Base-by-base conservation (phyloP, 2,329 filamentous ascomycete genomes). In the Phialophora macrospora region DNA sequence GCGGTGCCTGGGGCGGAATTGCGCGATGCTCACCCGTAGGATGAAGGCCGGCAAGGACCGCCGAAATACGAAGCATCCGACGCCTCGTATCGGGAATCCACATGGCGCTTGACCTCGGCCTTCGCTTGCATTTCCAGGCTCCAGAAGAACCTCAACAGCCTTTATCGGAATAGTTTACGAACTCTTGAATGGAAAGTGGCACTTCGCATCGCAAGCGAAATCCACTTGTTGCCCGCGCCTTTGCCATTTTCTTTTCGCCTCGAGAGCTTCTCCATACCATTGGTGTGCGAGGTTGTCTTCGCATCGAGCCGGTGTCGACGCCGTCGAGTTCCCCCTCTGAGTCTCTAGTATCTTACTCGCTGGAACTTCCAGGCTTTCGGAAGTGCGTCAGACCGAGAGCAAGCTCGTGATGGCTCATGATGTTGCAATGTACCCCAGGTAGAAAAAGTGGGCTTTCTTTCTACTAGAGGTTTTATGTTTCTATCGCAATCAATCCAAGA, bases 141-240 rank as follows among this genome's bases (percentile, higher is more conserved):
- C 38, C 30, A 30, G 38, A 30, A n/a, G 30, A 11, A 30, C 26
- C 26, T 51, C 14, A 12, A 51, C 28, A 28, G 34, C 54, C 61
- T 11, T 26, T n/a, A 34, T 12, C 22, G 61, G 61, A 24, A 63
- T 63, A 30, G 61, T 63, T 52, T 63, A 63, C 61, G 61, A 63
- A 24, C 30, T 12, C 34, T 55, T 26, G 28, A 24, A 38, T 7
- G 28, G 30, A n/a, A 4, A 7, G 26, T 41, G 17, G 38, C 49
- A 17, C 22, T 17, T 62, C 60, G 60, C 60, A 48, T 55, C 52
- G 49, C 32, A 62, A 55, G 60, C 60, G 60, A 62, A 38, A 17
- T 57, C 55, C 28, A 9, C 55, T 58, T 14, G 41, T 44, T 58
- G 54, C 44, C 44, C 12, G 24, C 9, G 30, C 30, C 2, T 38